Evolutionary conservation across 169 alveolate species (phyloP), one percentile per base, ranked within the genome.

Genomic region (Ophryocystis elektroscirrha): DNA sequence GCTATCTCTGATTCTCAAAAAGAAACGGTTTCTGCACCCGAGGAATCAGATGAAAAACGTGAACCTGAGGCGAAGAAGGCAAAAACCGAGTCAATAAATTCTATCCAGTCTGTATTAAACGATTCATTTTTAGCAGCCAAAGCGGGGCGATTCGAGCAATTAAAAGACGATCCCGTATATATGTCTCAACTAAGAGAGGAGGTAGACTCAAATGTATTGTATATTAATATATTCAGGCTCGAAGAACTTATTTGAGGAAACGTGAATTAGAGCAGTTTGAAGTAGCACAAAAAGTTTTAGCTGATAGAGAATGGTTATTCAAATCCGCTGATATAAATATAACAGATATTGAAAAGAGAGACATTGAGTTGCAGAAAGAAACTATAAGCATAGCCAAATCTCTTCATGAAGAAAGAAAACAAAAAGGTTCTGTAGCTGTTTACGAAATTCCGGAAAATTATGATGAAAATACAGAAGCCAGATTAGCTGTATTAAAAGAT

Each of bases 211-310:
- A n/a, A n/a, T n/a, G n/a, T n/a, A n/a, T n/a, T n/a, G n/a, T n/a
- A n/a, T n/a, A n/a, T n/a, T n/a, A n/a, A n/a, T n/a, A n/a, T n/a
- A n/a, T n/a, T n/a, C n/a, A n/a, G n/a, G 83, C 87, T 26, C 63
- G 97, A 53, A 63, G 93, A 63, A 74, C 79, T 35, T 93, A 90
- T 65, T 66, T 93, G 60, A 87, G 79, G 61, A 74, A 73, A 49
- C 76, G 97, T 51, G 95, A 83, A 51, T 67, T 70, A 60, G 86
- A 86, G 52, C 63, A 82, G 55, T 60, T 89, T 5, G 85, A 78
- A 51, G 83, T 88, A 50, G 96, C 94, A 29, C 81, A 86, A 62
- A 59, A 84, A 39, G 56, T 78, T 38, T 72, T 90, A 53, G 79
- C 72, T 45, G 91, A 83, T 53, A 77, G 74, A 69, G 80, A 74